Conservation (phyloP, 768 basidiomycete species). For the Amanita pseudoporphyria region DNA sequence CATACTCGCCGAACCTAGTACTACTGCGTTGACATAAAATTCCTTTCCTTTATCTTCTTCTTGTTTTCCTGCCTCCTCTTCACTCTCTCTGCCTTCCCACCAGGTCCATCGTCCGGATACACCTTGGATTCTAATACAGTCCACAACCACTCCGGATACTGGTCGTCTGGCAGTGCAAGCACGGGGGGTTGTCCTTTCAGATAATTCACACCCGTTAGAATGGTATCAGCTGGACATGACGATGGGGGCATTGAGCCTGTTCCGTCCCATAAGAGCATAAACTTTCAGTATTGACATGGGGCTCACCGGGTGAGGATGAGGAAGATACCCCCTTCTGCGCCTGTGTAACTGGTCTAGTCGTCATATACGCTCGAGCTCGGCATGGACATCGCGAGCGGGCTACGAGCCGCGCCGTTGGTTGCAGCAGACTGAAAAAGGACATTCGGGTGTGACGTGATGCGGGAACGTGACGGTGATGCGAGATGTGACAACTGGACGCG, state of each 20-base stretch:
- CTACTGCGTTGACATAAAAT: slow-evolving; percentile 79
- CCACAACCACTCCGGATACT: slow-evolving; percentile 91
- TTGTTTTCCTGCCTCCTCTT: slow-evolving; percentile 52
- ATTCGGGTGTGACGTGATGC: background rate
- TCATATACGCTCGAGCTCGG: background rate
- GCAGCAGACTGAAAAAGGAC: slow-evolving; percentile 5
- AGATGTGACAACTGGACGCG: background rate
- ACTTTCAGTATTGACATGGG: background rate
- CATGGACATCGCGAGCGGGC: background rate
- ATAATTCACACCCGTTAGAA: slow-evolving; percentile 74
- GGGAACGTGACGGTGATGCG: background rate
- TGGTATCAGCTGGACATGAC: slow-evolving; percentile 62
- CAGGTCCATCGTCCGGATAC: slow-evolving; percentile 62
- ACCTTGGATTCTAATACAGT: slow-evolving; percentile 52
- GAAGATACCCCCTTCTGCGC: background rate
- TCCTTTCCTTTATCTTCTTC: slow-evolving; percentile 67
- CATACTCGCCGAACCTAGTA: too few relatives aligned
- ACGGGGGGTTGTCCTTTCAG: slow-evolving; percentile 76
- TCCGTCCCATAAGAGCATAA: background rate
- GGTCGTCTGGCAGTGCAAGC: slow-evolving; percentile 67
- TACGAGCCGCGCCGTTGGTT: background rate
- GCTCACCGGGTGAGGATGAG: too few relatives aligned
- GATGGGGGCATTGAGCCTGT: slow-evolving; percentile 28
- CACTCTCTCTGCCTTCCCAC: slow-evolving; percentile 53
- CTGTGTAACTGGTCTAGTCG: background rate